These are phyloP conservation scores for Salix exigua DNA, from an alignment of 345 rosid genomes.

Conservation along the genomic window DNA sequence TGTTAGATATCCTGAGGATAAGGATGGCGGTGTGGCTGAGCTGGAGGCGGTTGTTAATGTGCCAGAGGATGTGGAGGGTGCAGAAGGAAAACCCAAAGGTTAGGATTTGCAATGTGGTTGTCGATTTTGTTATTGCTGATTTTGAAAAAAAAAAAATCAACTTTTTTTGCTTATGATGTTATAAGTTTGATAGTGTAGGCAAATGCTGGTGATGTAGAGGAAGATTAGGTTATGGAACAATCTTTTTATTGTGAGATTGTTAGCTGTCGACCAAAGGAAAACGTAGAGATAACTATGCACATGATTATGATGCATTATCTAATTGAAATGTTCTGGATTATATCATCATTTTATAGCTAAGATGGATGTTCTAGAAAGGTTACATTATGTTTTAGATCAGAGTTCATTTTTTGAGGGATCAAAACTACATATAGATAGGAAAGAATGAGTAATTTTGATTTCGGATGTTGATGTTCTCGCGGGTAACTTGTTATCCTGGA, in stretches of 20 bases:
- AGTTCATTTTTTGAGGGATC: not conserved
- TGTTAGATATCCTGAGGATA: conserved; percentile 71
- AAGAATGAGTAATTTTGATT: not conserved
- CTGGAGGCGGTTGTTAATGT: conserved; percentile 26
- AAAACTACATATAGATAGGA: not conserved
- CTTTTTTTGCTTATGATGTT: not conserved
- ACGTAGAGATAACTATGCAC: not conserved
- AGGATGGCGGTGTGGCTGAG: conserved; percentile 30
- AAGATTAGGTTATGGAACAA: not conserved
- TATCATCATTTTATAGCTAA: not conserved
- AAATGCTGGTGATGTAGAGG: not conserved
- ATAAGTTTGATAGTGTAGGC: not conserved
- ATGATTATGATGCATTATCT: not conserved
- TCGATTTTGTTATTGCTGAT: not conserved
- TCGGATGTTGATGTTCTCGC: not conserved
- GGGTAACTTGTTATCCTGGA: not conserved
- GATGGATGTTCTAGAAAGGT: not conserved
- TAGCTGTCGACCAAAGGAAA: not conserved
- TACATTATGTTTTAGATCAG: not conserved
- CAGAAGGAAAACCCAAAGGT: conserved; percentile 5
- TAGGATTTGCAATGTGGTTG: not conserved
- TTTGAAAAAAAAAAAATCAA: too few relatives aligned
- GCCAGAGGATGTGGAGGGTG: conserved; percentile 16
- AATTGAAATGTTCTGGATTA: not conserved
- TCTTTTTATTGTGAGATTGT: not conserved